Conservation (phyloP, 73 alveolate genomes). For the Symbiodinium pilosum region DNA sequence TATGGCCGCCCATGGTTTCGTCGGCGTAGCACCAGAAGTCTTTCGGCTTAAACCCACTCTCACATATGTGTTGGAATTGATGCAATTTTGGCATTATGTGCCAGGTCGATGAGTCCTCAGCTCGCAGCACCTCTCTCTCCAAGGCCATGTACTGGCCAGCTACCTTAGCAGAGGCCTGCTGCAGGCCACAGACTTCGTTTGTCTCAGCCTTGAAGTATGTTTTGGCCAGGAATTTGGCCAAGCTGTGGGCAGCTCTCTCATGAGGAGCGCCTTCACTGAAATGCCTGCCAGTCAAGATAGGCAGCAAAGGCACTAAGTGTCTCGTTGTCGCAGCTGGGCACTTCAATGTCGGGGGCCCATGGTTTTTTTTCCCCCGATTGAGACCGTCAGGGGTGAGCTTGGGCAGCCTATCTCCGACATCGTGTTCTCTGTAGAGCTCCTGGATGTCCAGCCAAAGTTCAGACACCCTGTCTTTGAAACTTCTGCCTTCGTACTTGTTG, state of each 20-base stretch:
- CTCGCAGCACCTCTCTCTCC: neutral
- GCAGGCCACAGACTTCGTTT: neutral
- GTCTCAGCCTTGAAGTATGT: neutral
- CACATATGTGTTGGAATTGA: conserved; percentile 3
- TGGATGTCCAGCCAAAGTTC: neutral
- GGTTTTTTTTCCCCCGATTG: neutral
- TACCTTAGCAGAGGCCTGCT: neutral
- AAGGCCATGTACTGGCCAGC: conserved; percentile 46
- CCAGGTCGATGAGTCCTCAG: neutral
- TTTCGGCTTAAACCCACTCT: conserved; percentile 22
- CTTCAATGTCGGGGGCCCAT: neutral
- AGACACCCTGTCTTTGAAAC: neutral
- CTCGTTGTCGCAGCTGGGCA: conserved; percentile 29
- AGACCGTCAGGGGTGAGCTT: too few relatives aligned
- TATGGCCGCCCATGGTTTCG: neutral
- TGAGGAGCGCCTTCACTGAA: neutral
- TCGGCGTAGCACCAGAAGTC: conserved; percentile 28
- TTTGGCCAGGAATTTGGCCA: too few relatives aligned
- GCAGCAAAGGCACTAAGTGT: neutral
- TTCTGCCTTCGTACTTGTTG: neutral
- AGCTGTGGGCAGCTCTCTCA: conserved; percentile 13
- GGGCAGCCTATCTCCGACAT: neutral
- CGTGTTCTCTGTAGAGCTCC: neutral
- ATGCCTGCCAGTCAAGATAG: neutral
- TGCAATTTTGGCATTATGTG: conserved; percentile 23